Base-by-base conservation (phyloP, 2,329 filamentous ascomycete species). In the Hypoxylon sp. region DNA sequence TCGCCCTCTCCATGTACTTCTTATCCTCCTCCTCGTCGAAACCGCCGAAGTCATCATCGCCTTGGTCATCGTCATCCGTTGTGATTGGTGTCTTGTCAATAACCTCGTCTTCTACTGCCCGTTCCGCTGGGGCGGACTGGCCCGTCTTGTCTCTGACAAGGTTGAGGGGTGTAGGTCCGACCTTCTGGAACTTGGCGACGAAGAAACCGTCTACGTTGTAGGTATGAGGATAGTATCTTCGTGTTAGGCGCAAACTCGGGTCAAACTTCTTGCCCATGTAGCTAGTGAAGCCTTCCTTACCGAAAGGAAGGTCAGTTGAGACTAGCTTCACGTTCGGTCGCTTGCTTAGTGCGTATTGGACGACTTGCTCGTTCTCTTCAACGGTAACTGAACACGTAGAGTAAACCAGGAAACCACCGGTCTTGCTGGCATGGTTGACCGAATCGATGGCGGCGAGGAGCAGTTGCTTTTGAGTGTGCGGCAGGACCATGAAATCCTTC, bases 191-290 rank as follows among this genome's bases (percentile, higher is more conserved):
- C 74, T 99, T 99, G 67, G 91, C 90, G 55, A 99, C 94, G 70
- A 91, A 99, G 85, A 99, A 99, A 59, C 94, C 94, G 71, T 97
- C 94, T 23, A 99, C 91, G 75, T 97, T 96, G 77, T 94, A 91
- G 13, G 88, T 83, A 70, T 96, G 91, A 0, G 91, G 91, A 74
- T 95, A 96, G 77, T 91, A 96, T 48, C 92, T 80, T 59, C 90
- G 80, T 11, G 91, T 92, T 69, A 92, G 78, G 67, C 88, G 89
- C 77, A 99, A 84, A 61, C 84, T 89, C 4, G 88, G 81, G 69
- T 96, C 89, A 74, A 99, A 99, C 52, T 83, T 85, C 80, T 97
- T 97, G 74, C 91, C 89, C 78, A 89, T 89, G 75, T 88, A 97
- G 71, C 82, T 89, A 11, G 87, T 91, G 79, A 97, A 97, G 13